Percentiles rank a stretch among this genome's conserved stretches.
These are phyloP conservation scores for Trichomonascaceae sp. DNA, from an alignment of 1,139 yeast species.

Conservation along the genomic window DNA sequence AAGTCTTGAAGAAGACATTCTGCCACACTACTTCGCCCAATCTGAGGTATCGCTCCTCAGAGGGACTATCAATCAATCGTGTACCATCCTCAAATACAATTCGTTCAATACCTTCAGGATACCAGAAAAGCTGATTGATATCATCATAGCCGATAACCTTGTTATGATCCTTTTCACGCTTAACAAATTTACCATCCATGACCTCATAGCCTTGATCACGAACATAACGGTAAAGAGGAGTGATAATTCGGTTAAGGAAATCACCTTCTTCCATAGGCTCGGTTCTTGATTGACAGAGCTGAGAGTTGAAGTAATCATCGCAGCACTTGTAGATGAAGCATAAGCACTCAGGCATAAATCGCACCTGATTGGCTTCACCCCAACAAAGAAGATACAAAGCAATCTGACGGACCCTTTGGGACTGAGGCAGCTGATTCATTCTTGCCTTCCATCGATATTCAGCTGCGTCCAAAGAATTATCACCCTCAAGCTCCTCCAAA, in stretches of 20 bases:
- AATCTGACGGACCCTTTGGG: conserved; percentile 83
- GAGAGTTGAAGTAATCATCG: conserved; percentile 76
- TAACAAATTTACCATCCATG: conserved; percentile 89
- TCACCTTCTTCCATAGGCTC: conserved; percentile 92
- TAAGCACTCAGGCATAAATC: conserved; percentile 88
- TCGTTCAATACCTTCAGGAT: conserved; percentile 96
- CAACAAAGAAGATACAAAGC: conserved; percentile 86
- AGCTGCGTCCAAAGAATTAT: conserved; percentile 71
- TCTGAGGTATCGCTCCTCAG: conserved; percentile 80
- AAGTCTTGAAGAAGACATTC: conserved; percentile 91
- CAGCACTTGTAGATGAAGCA: conserved; percentile 95
- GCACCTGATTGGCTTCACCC: conserved; percentile 98
- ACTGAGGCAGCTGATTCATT: conserved; percentile 63
- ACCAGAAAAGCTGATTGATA: conserved; percentile 98
- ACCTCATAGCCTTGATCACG: conserved; percentile 95
- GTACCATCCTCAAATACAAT: conserved; percentile 87
- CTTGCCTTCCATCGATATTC: conserved; percentile 78
- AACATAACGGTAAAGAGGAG: conserved; percentile 84
- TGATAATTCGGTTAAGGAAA: conserved; percentile 81
- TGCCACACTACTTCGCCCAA: conserved; percentile 93
- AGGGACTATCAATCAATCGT: conserved; percentile 83
- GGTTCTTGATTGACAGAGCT: conserved; percentile 76
- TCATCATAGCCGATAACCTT: conserved; percentile 95
- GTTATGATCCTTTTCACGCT: conserved; percentile 96
- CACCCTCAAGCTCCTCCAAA: conserved; percentile 80